Percentiles rank a stretch among this genome's conserved stretches.
Conservation (phyloP, 345 rosid species). For the Rhodamnia argentea region DNA sequence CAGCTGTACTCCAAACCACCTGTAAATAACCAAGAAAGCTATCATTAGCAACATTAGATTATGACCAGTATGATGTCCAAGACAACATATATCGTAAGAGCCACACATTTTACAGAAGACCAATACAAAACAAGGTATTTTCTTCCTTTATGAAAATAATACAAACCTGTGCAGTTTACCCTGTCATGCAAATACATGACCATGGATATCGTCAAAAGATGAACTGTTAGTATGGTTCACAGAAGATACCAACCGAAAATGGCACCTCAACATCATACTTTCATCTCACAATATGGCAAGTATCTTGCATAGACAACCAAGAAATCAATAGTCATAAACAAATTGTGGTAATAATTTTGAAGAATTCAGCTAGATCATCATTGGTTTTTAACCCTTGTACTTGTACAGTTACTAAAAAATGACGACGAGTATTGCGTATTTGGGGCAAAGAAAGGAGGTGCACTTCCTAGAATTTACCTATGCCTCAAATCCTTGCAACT, state of each 20-base stretch:
- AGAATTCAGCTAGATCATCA: background rate
- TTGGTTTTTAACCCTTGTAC: background rate
- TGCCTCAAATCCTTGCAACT: rapidly evolving
- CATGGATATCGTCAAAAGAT: background rate
- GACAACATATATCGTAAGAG: background rate
- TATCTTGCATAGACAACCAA: no score
- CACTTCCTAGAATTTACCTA: rapidly evolving
- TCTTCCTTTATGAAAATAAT: rapidly evolving
- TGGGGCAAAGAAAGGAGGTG: background rate
- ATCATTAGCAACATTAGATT: background rate
- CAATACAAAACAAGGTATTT: background rate
- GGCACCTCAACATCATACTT: background rate
- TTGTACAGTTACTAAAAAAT: background rate
- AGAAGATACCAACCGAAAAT: background rate
- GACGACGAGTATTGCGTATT: rapidly evolving
- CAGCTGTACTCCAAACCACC: slow-evolving; percentile 95
- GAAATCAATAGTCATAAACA: background rate
- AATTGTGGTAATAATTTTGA: no score
- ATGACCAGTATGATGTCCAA: background rate
- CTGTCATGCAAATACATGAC: background rate
- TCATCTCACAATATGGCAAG: background rate
- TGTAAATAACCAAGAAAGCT: slow-evolving; percentile 10
- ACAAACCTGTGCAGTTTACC: background rate
- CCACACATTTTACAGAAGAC: background rate
- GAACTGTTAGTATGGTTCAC: rapidly evolving